phyloP scores from a whole-genome alignment of 371 early-diverging fungal species.

The Mucor saturninus region DNA sequence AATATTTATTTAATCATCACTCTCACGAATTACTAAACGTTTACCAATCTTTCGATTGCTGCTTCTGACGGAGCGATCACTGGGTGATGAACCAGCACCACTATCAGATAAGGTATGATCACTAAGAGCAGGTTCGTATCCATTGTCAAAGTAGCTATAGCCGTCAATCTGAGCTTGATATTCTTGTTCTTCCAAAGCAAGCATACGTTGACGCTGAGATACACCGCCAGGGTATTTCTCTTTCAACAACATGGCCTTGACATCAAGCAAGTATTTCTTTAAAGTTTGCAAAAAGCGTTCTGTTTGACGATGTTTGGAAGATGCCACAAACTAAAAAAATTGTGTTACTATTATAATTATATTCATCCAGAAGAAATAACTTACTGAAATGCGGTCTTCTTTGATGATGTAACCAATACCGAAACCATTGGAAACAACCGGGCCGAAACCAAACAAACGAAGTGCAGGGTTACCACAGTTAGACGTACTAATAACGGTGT shows the following conservation, averaged over 20 bases:
- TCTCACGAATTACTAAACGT: slow-evolving; percentile 44
- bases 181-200: slow-evolving; percentile 48
- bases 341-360: background rate
- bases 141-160: slow-evolving; percentile 62
- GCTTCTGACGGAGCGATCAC: background rate
- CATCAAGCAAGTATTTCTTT: slow-evolving; percentile 45
- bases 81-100: slow-evolving; percentile 18
- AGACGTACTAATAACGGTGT: slow-evolving; percentile 85
- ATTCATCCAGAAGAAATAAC: slow-evolving; percentile 13
- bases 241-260: slow-evolving; percentile 45
- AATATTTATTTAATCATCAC: slow-evolving; percentile 27
- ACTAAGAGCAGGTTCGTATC: slow-evolving; percentile 28
- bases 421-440: slow-evolving; percentile 90
- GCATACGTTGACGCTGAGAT: slow-evolving; percentile 46
- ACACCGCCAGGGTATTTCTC: slow-evolving; percentile 56
- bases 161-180: slow-evolving; percentile 28
- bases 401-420: slow-evolving; percentile 91
- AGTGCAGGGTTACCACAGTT: slow-evolving; percentile 87
- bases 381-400: slow-evolving; percentile 63
- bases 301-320: slow-evolving; percentile 65
- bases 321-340: slow-evolving; percentile 47
- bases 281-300: slow-evolving; percentile 53
- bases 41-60: slow-evolving; percentile 41
- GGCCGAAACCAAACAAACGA: slow-evolving; percentile 90
- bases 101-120: slow-evolving; percentile 21